Base-by-base conservation (phyloP, 805 yeast species). In the Cyberlindnera nakhonratchasimensis region DNA sequence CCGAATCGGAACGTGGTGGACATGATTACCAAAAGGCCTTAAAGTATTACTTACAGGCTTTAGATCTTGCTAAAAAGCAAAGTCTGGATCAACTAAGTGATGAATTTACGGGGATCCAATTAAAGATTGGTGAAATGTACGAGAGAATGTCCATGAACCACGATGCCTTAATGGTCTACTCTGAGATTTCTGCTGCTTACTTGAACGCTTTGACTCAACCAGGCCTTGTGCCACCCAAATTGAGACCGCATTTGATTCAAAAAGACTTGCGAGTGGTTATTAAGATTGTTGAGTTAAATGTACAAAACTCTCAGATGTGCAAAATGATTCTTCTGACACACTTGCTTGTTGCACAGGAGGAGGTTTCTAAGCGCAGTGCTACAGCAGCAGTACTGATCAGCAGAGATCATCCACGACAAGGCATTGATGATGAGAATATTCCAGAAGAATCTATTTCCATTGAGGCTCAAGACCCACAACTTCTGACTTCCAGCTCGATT, bases 91-190 rank as follows among this genome's bases (percentile, higher is more conserved):
- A 73, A 10, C 53, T 84, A 24, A 70, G 79, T 43, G 93, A 87
- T 55, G 91, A 86, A 55, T 90, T 86, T 61, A 90, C 97, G 0
- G 96, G 97, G 0, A 77, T 91, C 40, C 95, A 90, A 56, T 69
- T 91, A 60, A 87, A 90, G 55, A 68, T 87, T 26, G 95, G 84
- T 10, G 96, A 89, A 55, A 83, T 88, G 88, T 86, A 79, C 58
- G 96, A 87, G 55, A 70, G 81, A 30, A 62, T 88, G 52, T 72
- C 70, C 17, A 71, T 75, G 78, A 50, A 57, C 24, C 76, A 76
- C 12, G 84, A 82, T 39, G 95, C 96, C 0, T 70, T 76, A 28
- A 69, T 71, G 48, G 64, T 86, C 8, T 89, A 86, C 62, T 68
- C 77, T 43, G 91, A 85, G 53, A 66, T 86, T 37, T 75, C 80